phyloP scores from a whole-genome alignment of 345 rosid species.

The Eucalyptus rudis region DNA sequence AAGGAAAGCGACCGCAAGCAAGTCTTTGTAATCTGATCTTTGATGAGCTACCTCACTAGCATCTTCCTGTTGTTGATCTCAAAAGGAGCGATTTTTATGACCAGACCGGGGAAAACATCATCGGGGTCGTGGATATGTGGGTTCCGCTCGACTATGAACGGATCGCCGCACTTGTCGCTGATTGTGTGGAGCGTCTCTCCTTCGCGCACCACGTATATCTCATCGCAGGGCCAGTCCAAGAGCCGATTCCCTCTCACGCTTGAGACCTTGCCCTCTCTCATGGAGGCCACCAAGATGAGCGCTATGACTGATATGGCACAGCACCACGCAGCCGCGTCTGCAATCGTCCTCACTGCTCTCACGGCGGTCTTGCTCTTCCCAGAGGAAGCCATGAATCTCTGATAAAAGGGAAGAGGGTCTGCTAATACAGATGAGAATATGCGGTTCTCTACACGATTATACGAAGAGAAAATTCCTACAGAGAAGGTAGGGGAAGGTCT shows the following conservation, averaged over 20 bases:
- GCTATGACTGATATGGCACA: slow-evolving; percentile 35
- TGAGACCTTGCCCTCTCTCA: slow-evolving; percentile 17
- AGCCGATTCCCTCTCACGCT: slow-evolving; percentile 29
- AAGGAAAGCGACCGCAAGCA: background rate
- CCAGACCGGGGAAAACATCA: slow-evolving; percentile 73
- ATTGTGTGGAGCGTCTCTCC: slow-evolving; percentile 74
- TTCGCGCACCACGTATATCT: slow-evolving; percentile 65
- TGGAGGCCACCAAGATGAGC: slow-evolving; percentile 37
- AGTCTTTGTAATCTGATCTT: background rate
- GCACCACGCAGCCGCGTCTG: slow-evolving; percentile 57
- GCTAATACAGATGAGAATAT: background rate
- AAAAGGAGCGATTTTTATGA: slow-evolving; percentile 56
- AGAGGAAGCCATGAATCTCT: background rate
- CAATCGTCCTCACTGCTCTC: background rate
- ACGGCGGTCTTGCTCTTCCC: background rate
- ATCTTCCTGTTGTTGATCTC: background rate
- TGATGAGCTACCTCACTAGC: background rate
- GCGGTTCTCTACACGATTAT: background rate
- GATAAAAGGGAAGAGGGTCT: background rate
- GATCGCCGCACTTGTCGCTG: slow-evolving; percentile 74
- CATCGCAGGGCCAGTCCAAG: slow-evolving; percentile 39
- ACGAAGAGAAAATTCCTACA: background rate
- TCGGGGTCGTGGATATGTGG: slow-evolving; percentile 82
- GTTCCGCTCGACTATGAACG: slow-evolving; percentile 65
- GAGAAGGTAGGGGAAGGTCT: background rate